Evolutionary conservation across 208 protist genomes (phyloP).

Genomic region (Crithidia mellificae): DNA sequence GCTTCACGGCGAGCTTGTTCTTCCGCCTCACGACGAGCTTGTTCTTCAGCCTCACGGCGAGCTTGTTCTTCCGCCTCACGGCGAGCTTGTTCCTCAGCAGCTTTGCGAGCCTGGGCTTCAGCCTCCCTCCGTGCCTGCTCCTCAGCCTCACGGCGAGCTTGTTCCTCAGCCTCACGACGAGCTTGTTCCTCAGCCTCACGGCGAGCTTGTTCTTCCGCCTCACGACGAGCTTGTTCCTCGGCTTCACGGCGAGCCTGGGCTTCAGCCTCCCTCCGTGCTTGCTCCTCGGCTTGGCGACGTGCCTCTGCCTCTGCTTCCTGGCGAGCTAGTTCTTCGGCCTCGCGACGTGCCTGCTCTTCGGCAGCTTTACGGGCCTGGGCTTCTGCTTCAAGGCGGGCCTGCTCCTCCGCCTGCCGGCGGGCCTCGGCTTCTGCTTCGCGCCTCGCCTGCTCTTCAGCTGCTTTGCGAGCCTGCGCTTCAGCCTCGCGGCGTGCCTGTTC

Average conservation of each 20-base stretch:
- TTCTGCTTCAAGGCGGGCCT: conserved; percentile 23
- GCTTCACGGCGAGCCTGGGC: conserved; percentile 36
- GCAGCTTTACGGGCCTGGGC: conserved; percentile 14
- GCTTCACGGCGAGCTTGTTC: conserved; percentile 28
- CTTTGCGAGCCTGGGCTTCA: conserved; percentile 1
- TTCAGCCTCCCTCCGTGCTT: conserved; percentile 40
- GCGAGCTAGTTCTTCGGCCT: conserved; percentile 29
- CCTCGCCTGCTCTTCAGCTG: conserved; percentile 54
- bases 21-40: conserved; percentile 27
- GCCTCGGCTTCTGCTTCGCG: no score
- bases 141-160: conserved; percentile 83
- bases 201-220: conserved; percentile 46
- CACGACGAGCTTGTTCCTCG: conserved; percentile 83
- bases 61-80: conserved; percentile 40
- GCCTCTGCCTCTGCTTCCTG: conserved; percentile 37
- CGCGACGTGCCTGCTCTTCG: conserved; percentile 27
- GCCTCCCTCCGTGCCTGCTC: conserved; percentile 32
- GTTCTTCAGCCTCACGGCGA: conserved; percentile 42
- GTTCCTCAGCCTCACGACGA: conserved; percentile 62
- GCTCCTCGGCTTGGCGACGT: conserved; percentile 47
- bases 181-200: conserved; percentile 60
- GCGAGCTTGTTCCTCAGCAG: conserved; percentile 15
- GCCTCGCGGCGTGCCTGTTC: conserved; percentile 31
- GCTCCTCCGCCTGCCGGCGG: conserved; percentile 29
- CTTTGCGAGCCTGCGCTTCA: conserved; percentile 75